These are phyloP conservation scores for Yamadazyma trypodendri DNA, from an alignment of 1,139 yeast genomes.

Conservation along the genomic window DNA sequence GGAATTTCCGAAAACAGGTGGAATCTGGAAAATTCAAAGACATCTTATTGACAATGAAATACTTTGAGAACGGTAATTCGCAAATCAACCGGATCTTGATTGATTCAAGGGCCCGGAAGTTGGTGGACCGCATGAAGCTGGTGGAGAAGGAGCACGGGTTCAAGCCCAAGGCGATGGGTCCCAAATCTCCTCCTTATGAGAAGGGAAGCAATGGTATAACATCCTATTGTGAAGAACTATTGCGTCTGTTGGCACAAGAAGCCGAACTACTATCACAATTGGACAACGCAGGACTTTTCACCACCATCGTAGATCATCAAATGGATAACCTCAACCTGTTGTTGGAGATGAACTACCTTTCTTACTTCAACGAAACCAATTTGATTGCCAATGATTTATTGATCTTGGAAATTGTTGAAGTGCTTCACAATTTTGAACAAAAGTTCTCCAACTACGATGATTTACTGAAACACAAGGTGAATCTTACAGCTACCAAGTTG, in stretches of 20 bases:
- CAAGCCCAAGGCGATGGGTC: constrained; percentile 23
- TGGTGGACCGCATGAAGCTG: constrained; percentile 42
- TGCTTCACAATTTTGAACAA: constrained; percentile 9
- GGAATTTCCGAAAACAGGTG: constrained; percentile 26
- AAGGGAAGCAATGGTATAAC: constrained; percentile 62
- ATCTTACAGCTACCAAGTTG: constrained; percentile 19
- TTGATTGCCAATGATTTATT: constrained; percentile 30
- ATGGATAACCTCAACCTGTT: constrained; percentile 23
- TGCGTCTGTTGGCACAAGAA: constrained; percentile 50
- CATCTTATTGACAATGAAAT: constrained; percentile 37
- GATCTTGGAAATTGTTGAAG: constrained; percentile 46
- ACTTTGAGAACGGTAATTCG: constrained; percentile 31
- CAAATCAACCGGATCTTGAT: constrained; percentile 44
- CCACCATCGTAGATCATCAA: constrained; percentile 22
- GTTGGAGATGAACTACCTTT: constrained; percentile 15
- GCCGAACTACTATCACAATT: constrained; percentile 32
- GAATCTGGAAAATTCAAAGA: constrained; percentile 20
- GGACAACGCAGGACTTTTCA: constrained; percentile 16
- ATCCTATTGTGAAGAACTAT: constrained; percentile 52
- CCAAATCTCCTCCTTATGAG: constrained; percentile 50
- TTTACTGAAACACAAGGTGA: constrained; percentile 15
- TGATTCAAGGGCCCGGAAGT: constrained; percentile 45
- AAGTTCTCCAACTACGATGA: constrained; percentile 13
- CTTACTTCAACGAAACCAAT: constrained; percentile 14
- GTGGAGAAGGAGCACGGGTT: constrained; percentile 19